Conservation (phyloP, 2,329 filamentous ascomycete genomes). For the Alternaria brassicae region DNA sequence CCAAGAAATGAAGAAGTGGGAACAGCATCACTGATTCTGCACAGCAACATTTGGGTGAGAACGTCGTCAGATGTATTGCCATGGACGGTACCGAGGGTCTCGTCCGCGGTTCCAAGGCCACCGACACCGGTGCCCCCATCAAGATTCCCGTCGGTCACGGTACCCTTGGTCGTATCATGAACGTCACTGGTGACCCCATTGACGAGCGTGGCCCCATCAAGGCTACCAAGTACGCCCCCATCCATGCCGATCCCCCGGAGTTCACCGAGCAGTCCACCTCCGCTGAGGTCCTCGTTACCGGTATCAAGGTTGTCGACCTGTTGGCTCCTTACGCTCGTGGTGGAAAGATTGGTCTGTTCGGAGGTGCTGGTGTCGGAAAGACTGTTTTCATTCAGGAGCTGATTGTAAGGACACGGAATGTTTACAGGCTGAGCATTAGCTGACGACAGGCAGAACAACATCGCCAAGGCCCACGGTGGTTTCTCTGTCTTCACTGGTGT, state of each 20-base stretch:
- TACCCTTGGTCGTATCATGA: constrained; percentile 98
- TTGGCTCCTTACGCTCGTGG: constrained; percentile 99
- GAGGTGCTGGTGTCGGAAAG: constrained; percentile 99
- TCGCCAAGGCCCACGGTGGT: constrained; percentile 99
- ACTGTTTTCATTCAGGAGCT: constrained; percentile 99
- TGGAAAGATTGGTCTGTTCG: constrained; percentile 99
- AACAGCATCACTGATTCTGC: constrained; percentile 35
- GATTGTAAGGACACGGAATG: constrained; percentile 69
- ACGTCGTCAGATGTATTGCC: constrained; percentile 99
- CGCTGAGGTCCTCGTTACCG: constrained; percentile 95
- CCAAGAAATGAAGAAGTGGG: constrained; percentile 31
- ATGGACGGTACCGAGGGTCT: constrained; percentile 99
- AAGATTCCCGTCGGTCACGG: constrained; percentile 92
- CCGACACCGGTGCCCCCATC: constrained; percentile 93
- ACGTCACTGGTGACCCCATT: constrained; percentile 99
- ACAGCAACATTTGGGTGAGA: constrained; percentile 99
- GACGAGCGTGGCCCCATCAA: constrained; percentile 99
- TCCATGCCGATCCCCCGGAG: constrained; percentile 90
- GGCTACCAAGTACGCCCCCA: constrained; percentile 83
- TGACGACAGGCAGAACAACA: constrained; percentile 80
- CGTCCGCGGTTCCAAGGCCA: constrained; percentile 83
- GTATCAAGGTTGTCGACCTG: constrained; percentile 99
- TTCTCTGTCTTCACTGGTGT: constrained; percentile 99
- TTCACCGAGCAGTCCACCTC: constrained; percentile 96
- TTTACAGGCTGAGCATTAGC: not conserved